Conservation (phyloP, 208 protist species). For the Acanthamoeba royreba region DNA sequence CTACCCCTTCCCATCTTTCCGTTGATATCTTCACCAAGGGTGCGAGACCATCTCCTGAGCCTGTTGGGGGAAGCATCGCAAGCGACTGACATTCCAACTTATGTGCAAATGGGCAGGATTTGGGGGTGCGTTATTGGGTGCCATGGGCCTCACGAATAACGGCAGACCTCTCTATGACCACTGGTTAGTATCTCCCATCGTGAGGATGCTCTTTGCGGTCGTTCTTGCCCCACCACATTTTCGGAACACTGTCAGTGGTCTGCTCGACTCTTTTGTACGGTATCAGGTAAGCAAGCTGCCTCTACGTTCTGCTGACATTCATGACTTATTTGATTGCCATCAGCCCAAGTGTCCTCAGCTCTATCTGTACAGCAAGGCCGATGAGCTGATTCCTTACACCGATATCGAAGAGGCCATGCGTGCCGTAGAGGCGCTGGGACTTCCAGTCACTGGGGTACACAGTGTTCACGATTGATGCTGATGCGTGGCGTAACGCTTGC, state of each 20-base stretch:
- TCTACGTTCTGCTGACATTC: too few species aligned
- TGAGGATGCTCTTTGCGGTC: neutral
- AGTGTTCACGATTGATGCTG: too few species aligned
- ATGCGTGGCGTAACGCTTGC: too few species aligned
- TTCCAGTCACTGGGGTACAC: neutral
- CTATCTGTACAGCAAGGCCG: neutral
- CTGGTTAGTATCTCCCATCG: neutral
- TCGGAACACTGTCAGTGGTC: neutral
- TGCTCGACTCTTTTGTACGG: neutral
- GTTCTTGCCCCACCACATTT: neutral
- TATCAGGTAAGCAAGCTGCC: neutral
- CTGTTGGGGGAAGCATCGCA: too few species aligned
- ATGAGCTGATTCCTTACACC: neutral
- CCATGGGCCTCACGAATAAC: neutral
- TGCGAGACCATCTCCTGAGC: neutral
- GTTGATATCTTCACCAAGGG: slow-evolving; percentile 9
- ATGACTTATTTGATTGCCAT: neutral
- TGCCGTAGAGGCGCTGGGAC: neutral
- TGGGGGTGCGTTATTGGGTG: neutral
- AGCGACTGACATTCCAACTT: neutral
- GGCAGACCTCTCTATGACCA: neutral
- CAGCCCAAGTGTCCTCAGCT: slow-evolving; percentile 10
- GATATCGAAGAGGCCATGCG: neutral
- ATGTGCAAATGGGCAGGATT: neutral
- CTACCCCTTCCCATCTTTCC: neutral